Percentiles rank a stretch among this genome's conserved stretches.
Conservation (phyloP, 495 filamentous ascomycete species). For the Cercophora samala region DNA sequence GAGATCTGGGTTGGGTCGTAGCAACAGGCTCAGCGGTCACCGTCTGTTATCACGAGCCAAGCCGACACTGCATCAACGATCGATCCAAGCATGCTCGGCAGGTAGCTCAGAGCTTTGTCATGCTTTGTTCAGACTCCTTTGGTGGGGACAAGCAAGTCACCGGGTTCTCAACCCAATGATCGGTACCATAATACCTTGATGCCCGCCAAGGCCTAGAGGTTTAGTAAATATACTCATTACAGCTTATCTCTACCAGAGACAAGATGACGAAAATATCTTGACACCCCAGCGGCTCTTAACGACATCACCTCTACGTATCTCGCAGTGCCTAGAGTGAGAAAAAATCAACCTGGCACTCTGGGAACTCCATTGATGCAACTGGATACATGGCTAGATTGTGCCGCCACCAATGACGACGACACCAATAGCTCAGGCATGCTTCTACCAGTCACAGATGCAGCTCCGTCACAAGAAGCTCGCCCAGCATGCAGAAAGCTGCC, state of each 20-base stretch:
- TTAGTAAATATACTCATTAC: neutral
- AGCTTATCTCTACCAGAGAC: neutral
- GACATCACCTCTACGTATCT: neutral
- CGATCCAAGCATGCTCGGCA: neutral
- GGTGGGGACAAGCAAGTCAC: too few species aligned
- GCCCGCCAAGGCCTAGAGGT: neutral
- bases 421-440: neutral
- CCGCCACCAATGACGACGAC: neutral
- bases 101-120: neutral
- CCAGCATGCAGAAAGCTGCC: neutral
- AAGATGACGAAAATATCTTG: neutral
- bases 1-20: neutral
- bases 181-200: neutral
- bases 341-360: too few species aligned
- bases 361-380: neutral
- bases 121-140: neutral
- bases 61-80: neutral
- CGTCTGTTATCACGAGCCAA: constrained; percentile 1
- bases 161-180: too few species aligned
- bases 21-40: neutral
- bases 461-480: neutral
- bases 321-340: too few species aligned
- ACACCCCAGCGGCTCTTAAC: neutral
- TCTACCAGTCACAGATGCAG: neutral
- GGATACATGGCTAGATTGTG: neutral